These are phyloP conservation scores for Ceratocystis variospora DNA, from an alignment of 2,329 filamentous ascomycete genomes.

Conservation along the genomic window DNA sequence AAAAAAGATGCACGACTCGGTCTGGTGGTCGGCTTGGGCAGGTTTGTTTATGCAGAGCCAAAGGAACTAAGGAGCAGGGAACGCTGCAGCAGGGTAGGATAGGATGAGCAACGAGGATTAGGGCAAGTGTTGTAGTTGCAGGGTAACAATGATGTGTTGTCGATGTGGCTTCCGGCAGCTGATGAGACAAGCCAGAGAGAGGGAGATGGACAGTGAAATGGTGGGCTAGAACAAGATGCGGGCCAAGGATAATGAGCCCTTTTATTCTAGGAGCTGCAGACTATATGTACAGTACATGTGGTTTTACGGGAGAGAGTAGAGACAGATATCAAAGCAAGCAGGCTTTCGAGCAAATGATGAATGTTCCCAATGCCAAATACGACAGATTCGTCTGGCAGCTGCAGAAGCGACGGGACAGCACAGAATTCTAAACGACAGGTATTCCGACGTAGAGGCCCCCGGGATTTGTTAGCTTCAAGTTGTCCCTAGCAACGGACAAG, in stretches of 20 bases:
- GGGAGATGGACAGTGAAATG: not conserved
- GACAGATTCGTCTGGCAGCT: not conserved
- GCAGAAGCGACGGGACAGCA: constrained; percentile 3
- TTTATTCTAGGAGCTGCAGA: not conserved
- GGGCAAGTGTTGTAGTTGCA: not conserved
- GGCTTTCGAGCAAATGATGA: not conserved
- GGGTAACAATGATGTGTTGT: constrained; percentile 2
- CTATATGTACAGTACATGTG: not conserved
- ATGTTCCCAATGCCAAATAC: not conserved
- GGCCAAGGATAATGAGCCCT: not conserved
- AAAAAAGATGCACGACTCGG: constrained; percentile 1
- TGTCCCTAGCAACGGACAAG: constrained; percentile 2
- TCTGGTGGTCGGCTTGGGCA: not conserved
- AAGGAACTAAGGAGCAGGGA: not conserved
- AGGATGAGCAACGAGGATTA: not conserved
- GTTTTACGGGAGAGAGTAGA: not conserved
- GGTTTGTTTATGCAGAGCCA: constrained; percentile 2
- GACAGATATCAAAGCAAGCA: not conserved
- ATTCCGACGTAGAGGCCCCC: not conserved
- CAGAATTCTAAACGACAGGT: not conserved
- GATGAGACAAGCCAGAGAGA: not conserved
- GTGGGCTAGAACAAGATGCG: no score
- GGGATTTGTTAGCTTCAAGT: not conserved
- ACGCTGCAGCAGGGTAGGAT: not conserved
- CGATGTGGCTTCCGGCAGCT: not conserved